phyloP scores from a whole-genome alignment of 2,329 filamentous ascomycete genomes.

The Aurifilum marmelostoma region DNA sequence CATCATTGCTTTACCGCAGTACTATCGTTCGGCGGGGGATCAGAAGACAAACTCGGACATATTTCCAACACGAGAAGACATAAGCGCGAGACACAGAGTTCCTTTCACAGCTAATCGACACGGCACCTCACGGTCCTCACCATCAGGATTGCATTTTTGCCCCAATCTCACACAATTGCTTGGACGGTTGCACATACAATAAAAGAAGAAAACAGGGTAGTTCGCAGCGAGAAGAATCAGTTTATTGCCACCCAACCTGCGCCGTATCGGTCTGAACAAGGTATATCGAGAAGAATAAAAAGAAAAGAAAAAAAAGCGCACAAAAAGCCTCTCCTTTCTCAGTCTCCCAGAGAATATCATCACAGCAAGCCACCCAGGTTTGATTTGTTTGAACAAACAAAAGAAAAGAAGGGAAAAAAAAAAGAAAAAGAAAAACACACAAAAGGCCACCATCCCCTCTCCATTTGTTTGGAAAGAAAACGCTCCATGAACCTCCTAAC shows the following conservation, averaged over 20 bases:
- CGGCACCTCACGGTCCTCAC: no score
- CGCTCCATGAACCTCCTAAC: neutral
- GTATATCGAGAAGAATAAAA: neutral
- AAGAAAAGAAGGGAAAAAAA: neutral
- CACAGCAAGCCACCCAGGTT: slow-evolving; percentile 9
- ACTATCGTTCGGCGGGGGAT: neutral
- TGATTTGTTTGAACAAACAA: neutral
- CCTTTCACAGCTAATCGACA: no score
- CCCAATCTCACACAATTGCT: neutral
- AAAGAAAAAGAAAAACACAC: neutral
- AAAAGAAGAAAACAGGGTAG: no score
- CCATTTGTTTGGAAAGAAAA: no score
- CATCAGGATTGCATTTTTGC: neutral
- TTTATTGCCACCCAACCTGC: slow-evolving; percentile 6
- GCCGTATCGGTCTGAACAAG: slow-evolving; percentile 4
- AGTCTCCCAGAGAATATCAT: neutral
- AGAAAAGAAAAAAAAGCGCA: neutral
- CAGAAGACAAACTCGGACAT: no score
- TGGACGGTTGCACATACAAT: neutral
- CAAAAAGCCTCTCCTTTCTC: neutral
- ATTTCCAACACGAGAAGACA: no score
- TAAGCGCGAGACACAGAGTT: no score
- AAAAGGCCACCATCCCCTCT: neutral
- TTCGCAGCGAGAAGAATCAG: neutral
- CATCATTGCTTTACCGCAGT: neutral